Base-by-base conservation (phyloP, 148 eudicot species). In the Rhododendron molle region DNA sequence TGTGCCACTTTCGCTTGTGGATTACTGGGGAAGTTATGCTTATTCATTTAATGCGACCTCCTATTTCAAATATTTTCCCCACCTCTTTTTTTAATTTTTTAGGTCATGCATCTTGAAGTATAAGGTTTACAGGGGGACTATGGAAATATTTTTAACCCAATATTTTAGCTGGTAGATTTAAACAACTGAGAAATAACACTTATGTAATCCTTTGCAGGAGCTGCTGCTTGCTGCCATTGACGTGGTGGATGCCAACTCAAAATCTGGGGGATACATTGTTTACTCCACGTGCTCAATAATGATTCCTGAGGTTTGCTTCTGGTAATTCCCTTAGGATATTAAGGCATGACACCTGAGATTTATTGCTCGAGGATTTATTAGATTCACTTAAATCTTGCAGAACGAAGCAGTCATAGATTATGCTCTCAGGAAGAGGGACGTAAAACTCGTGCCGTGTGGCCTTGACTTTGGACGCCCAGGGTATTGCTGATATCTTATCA, bases 231-330 rank as follows among this genome's bases (percentile, higher is more conserved):
- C 98, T 86, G 99, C 99, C 7, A 97, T 97, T 86, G 99, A 97
- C 90, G 86, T 92, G 94, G 99, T 95, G 84, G 99, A 97, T 92
- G 99, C 99, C 82, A 95, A 92, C 88, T 95, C 98, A 46, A 95
- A 95, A 90, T 89, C 99, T 18, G 99, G 99, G 83, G 99, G 99
- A 52, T 97, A 94, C 86, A 88, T 97, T 80, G 96, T 95, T 76
- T 97, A 97, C 88, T 97, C 99, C 3, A 97, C 99, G n/a, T 97
- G 98, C 91, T 97, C 99, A 52, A 93, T 97, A 80, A 94, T 92
- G 96, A 93, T 97, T 89, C 91, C 91, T 43, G 99, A 97, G 99
- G 98, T 95, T 72, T 88, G 96, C 86, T 28, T 46, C 30, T 49
- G 56, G 46, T 36, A 1, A 12, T 2, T n/a, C 50, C 52, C 72